Evolutionary conservation across 495 filamentous ascomycete genomes (phyloP).

Genomic region (Penicillium waksmanii): DNA sequence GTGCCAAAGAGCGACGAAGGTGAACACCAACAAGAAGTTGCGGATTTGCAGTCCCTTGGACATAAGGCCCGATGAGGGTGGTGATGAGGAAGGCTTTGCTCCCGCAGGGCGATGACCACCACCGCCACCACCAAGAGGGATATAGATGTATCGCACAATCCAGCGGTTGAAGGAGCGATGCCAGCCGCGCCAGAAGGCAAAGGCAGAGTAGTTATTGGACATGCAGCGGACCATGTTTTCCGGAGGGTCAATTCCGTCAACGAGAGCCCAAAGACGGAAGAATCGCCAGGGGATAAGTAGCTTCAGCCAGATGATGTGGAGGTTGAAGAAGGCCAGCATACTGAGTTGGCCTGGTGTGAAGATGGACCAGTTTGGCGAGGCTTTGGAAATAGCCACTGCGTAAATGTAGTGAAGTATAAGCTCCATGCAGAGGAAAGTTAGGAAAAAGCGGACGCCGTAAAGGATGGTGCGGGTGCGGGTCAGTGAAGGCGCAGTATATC

Average conservation of each 20-base stretch:
- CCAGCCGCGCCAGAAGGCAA: conserved; percentile 97
- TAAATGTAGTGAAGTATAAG: conserved; percentile 92
- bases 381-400: conserved; percentile 88
- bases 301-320: conserved; percentile 98
- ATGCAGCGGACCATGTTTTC: conserved; percentile 99
- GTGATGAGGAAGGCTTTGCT: conserved; percentile 19
- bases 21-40: conserved; percentile 88
- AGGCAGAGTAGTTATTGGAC: conserved; percentile 87
- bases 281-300: conserved; percentile 95
- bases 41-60: conserved; percentile 47
- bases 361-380: conserved; percentile 72
- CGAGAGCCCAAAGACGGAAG: conserved; percentile 91
- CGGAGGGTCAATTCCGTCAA: conserved; percentile 90
- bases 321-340: conserved; percentile 94
- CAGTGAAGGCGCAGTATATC: conserved; percentile 72
- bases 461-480: conserved; percentile 65
- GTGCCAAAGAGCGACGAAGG: conserved; percentile 98
- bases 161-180: conserved; percentile 93
- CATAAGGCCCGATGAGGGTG: conserved; percentile 28
- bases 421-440: conserved; percentile 89
- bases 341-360: conserved; percentile 89
- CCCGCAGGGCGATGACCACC: conserved; percentile 30
- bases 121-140: conserved; percentile 78
- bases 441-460: conserved; percentile 83
- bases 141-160: conserved; percentile 91